Percentiles rank a stretch among this genome's conserved stretches.
Conservation (phyloP, 768 basidiomycete species). For the Amanita molliuscula region DNA sequence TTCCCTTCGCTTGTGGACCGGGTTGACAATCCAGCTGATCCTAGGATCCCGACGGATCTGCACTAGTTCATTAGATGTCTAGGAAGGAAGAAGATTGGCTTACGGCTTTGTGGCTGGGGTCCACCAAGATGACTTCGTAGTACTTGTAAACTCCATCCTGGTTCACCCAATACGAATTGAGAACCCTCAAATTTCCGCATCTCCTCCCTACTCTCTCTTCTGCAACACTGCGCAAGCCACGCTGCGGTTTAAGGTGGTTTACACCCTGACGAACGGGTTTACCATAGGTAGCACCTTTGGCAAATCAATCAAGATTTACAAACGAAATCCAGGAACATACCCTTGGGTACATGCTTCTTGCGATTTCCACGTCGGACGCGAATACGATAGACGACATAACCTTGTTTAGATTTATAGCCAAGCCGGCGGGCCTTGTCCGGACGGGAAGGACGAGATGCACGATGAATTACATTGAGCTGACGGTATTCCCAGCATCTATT, state of each 20-base stretch:
- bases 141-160: constrained; percentile 99
- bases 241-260: constrained; percentile 98
- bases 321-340: constrained; percentile 29
- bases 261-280: constrained; percentile 99
- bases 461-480: constrained; percentile 96
- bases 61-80: constrained; percentile 9
- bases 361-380: constrained; percentile 97
- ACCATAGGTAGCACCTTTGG: constrained; percentile 90
- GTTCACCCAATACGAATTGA: constrained; percentile 99
- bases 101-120: constrained; percentile 90
- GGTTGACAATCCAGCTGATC: constrained; percentile 98
- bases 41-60: constrained; percentile 91
- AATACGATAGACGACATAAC: constrained; percentile 95
- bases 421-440: constrained; percentile 98
- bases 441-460: constrained; percentile 94
- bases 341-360: constrained; percentile 98
- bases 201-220: constrained; percentile 97
- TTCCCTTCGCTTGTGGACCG: constrained; percentile 98
- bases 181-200: constrained; percentile 92
- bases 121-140: constrained; percentile 97
- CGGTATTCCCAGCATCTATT: constrained; percentile 96
- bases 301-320: background rate
- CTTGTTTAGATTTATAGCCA: constrained; percentile 99
- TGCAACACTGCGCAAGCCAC: constrained; percentile 83
- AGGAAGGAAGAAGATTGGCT: constrained; percentile 17